phyloP scores from a whole-genome alignment of 441 rosid species.

The Adansonia grandidieri region DNA sequence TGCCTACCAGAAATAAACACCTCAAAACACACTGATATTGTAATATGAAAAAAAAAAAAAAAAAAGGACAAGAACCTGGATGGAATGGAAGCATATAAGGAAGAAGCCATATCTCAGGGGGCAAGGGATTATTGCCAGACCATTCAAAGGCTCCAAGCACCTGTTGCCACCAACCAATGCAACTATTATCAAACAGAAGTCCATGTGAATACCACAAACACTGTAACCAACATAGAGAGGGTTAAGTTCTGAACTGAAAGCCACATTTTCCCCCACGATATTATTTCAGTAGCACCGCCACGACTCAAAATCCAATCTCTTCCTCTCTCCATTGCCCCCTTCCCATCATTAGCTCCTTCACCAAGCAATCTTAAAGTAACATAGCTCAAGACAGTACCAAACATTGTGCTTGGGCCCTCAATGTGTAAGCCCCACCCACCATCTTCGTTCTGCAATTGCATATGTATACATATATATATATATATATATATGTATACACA shows the following conservation, averaged over 20 bases:
- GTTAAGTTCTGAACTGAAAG: slow-evolving; percentile 61
- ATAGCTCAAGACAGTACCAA: slow-evolving; percentile 74
- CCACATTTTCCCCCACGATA: slow-evolving; percentile 99
- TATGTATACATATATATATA: slow-evolving; percentile 7
- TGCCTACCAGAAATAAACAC: background rate
- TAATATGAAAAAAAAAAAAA: background rate
- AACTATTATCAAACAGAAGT: slow-evolving; percentile 23
- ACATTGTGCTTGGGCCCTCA: slow-evolving; percentile 90
- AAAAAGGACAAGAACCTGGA: slow-evolving; percentile 57
- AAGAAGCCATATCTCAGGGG: slow-evolving; percentile 93
- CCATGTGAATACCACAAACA: slow-evolving; percentile 22
- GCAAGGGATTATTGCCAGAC: slow-evolving; percentile 90
- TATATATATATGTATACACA: slow-evolving; percentile 13
- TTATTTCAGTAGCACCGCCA: slow-evolving; percentile 79
- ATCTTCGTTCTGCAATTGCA: slow-evolving; percentile 71
- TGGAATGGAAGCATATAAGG: slow-evolving; percentile 75
- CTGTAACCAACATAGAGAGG: slow-evolving; percentile 20
- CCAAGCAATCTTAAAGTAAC: slow-evolving; percentile 83
- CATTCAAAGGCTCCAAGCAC: slow-evolving; percentile 91
- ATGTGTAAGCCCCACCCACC: slow-evolving; percentile 98
- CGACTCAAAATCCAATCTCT: slow-evolving; percentile 76
- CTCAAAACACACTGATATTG: background rate
- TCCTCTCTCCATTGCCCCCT: slow-evolving; percentile 71
- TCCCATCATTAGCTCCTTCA: slow-evolving; percentile 73
- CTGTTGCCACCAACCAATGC: slow-evolving; percentile 44